Base-by-base conservation (phyloP, 2,329 filamentous ascomycete genomes). In the Shiraia sp. region DNA sequence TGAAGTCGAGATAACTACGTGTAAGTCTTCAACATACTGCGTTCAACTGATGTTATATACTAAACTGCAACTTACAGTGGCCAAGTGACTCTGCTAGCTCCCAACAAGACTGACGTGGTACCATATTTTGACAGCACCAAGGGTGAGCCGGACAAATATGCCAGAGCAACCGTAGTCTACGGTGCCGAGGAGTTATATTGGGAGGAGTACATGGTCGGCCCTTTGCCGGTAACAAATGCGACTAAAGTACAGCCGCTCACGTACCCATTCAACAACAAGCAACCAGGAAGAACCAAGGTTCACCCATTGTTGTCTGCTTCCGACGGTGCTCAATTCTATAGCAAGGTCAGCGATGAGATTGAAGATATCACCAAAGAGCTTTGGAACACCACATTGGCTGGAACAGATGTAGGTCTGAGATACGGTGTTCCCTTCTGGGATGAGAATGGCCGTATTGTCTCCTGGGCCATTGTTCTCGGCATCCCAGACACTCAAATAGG, bases 401-500 rank as follows among this genome's bases (percentile, higher is more conserved):
- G 53, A 39, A 51, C 50, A 10, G 34, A 44, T 10, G 32, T 57
- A 9, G 46, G 40, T 24, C 16, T 54, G 23, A 45, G 51, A 13
- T 68, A 51, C n/a, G 66, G 61, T 58, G 73, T 22, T 13, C 45
- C 49, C 2, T 42, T 51, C 17, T 49, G 41, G 40, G 43, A 57
- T 16, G 51, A 59, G 37, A 72, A 75, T 23, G 62, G 71, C 3
- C 72, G 69, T 9, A 53, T 76, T 24, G 65, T 75, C 19, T 67
- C 72, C 8, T 80, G 78, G 78, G 70, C 74, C 36, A 66, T 70
- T 2, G 78, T 78, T 49, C 73, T 71, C 67, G 68, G 65, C 36
- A 45, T 53, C 1, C 65, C 73, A 0, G 59, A 60, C 4, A 64
- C 65, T 22, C 61, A 63, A 6, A 75, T 75, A 3, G 74, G 76